Conservation (phyloP, 2,329 filamentous ascomycete genomes). For the Madurella mycetomatis region DNA sequence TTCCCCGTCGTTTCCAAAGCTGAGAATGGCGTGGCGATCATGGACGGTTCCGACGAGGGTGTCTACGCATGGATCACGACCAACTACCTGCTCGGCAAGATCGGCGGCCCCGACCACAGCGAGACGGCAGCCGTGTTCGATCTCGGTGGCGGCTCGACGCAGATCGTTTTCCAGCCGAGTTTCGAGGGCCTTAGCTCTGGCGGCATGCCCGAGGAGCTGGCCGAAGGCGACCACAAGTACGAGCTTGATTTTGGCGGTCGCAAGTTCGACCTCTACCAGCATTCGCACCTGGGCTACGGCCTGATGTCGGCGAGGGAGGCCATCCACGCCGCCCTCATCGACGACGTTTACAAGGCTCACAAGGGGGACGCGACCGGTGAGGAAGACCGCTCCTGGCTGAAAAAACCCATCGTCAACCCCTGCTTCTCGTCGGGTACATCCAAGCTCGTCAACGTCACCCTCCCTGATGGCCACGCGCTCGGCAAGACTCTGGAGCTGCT, state of each 20-base stretch:
- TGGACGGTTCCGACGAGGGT: conserved; percentile 95
- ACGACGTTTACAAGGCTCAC: conserved; percentile 64
- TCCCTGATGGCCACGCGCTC: conserved; percentile 62
- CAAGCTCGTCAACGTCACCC: conserved; percentile 66
- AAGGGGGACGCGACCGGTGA: conserved; percentile 25
- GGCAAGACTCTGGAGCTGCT: conserved; percentile 58
- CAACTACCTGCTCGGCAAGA: conserved; percentile 97
- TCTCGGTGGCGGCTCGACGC: conserved; percentile 91
- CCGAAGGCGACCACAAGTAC: conserved; percentile 94
- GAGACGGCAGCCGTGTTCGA: conserved; percentile 94
- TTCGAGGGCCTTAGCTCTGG: conserved; percentile 70
- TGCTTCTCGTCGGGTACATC: conserved; percentile 80
- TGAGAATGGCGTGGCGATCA: conserved; percentile 86
- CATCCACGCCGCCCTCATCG: conserved; percentile 71
- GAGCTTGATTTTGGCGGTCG: conserved; percentile 83
- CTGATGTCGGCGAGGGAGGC: conserved; percentile 91
- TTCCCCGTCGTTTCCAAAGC: conserved; percentile 89
- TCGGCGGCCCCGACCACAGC: conserved; percentile 83
- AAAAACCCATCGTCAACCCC: conserved; percentile 70
- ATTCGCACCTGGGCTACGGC: conserved; percentile 95
- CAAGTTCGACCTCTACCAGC: conserved; percentile 90
- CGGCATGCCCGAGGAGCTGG: conserved; percentile 80
- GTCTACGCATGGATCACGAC: conserved; percentile 99
- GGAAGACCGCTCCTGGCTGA: conserved; percentile 58
- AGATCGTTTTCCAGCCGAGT: conserved; percentile 97